Percentiles rank a stretch among this genome's conserved stretches.
phyloP scores from a whole-genome alignment of 495 filamentous ascomycete species.

The Podospora pseudoanserina region DNA sequence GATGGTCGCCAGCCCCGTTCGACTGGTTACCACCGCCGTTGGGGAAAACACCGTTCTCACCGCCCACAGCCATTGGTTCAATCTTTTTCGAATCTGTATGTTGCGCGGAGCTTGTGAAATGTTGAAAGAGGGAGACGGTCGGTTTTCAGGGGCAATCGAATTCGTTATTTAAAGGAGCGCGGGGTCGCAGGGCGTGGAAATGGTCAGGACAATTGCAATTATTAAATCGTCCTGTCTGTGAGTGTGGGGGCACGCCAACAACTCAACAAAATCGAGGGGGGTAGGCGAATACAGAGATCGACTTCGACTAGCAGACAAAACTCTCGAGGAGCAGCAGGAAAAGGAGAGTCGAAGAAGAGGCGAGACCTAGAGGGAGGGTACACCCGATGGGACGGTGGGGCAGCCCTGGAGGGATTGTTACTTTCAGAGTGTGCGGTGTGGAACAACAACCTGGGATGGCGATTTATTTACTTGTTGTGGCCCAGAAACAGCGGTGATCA shows the following conservation, averaged over 20 bases:
- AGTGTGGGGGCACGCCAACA: constrained; percentile 2
- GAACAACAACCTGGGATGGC: not conserved
- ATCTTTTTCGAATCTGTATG: not conserved
- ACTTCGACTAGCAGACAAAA: not conserved
- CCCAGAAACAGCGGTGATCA: not conserved
- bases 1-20: constrained; percentile 25
- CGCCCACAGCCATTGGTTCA: constrained; percentile 29
- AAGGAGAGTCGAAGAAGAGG: not conserved
- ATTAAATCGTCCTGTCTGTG: not conserved
- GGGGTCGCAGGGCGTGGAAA: not conserved
- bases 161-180: not conserved
- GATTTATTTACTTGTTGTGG: not conserved
- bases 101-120: not conserved
- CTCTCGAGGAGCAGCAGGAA: not conserved
- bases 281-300: not conserved
- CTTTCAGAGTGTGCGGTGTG: not conserved
- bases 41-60: constrained; percentile 23
- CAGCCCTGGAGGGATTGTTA: not conserved
- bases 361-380: not conserved
- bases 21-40: constrained; percentile 21
- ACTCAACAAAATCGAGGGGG: not conserved
- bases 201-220: not conserved
- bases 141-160: constrained; percentile 1
- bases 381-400: not conserved
- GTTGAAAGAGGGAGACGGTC: not conserved